These are phyloP conservation scores for Durio zibethinus DNA, from an alignment of 345 rosid species.

Conservation along the genomic window DNA sequence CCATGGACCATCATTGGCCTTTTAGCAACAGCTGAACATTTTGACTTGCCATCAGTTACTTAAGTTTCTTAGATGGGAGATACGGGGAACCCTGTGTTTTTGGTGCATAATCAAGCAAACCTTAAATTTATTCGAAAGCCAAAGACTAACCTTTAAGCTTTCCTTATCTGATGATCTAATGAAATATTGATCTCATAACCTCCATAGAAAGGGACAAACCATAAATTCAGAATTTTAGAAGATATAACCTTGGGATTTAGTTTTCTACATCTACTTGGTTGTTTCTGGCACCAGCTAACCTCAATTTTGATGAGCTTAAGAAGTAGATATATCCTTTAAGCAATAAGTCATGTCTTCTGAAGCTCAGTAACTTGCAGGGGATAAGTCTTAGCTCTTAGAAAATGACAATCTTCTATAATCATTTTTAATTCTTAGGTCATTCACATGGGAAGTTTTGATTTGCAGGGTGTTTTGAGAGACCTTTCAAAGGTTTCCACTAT, in stretches of 20 bases:
- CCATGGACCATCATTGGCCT: neutral
- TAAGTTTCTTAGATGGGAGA: neutral
- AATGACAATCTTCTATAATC: neutral
- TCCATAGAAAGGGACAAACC: neutral
- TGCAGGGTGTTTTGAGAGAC: slow-evolving; percentile 44
- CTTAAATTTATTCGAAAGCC: neutral
- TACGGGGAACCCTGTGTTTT: neutral
- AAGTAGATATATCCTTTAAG: neutral
- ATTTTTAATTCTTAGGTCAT: neutral
- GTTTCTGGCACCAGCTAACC: neutral
- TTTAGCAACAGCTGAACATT: neutral
- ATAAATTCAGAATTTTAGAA: neutral
- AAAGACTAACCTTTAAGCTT: neutral
- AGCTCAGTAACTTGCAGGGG: neutral
- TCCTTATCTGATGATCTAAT: neutral
- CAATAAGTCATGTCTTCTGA: neutral
- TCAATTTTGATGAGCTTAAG: neutral
- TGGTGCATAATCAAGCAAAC: neutral
- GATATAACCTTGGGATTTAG: neutral
- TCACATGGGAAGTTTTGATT: neutral
- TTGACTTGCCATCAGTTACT: neutral
- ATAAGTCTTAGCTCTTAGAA: neutral
- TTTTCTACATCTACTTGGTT: neutral
- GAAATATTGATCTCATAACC: neutral
- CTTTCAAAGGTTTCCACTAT: slow-evolving; percentile 23